Percentiles rank a stretch among this genome's conserved stretches.
These are phyloP conservation scores for Ensete ventricosum DNA, from an alignment of 176 grass and related monocot genomes.

Conservation along the genomic window DNA sequence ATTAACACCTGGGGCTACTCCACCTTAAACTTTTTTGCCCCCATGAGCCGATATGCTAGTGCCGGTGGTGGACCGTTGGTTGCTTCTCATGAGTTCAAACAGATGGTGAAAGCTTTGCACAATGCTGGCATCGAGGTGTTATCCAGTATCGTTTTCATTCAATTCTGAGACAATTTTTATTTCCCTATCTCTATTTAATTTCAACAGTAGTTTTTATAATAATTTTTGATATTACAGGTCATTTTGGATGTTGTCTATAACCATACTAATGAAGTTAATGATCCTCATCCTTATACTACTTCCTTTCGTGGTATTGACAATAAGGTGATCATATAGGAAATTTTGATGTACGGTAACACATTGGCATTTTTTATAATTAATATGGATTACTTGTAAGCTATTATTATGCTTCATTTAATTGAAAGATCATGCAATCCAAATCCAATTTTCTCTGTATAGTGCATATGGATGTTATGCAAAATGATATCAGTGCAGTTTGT, in stretches of 20 bases:
- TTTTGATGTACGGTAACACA: too few relatives aligned
- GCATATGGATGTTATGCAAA: too few relatives aligned
- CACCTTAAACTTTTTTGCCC: constrained; percentile 98
- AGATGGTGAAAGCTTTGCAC: constrained; percentile 95
- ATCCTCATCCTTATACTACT: constrained; percentile 66
- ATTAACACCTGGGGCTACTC: constrained; percentile 99
- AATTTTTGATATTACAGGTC: constrained; percentile 39
- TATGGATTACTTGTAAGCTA: neutral
- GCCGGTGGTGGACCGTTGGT: constrained; percentile 70
- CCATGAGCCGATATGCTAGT: constrained; percentile 98
- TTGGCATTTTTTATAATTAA: neutral
- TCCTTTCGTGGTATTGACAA: constrained; percentile 98
- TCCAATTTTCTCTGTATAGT: too few relatives aligned
- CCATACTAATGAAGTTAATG: constrained; percentile 95
- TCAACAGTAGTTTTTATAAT: constrained; percentile 2
- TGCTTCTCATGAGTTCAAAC: constrained; percentile 85
- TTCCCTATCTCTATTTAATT: constrained; percentile 4
- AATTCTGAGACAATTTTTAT: neutral
- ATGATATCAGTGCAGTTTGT: too few relatives aligned
- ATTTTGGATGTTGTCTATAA: constrained; percentile 99
- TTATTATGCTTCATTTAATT: neutral
- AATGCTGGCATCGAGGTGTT: constrained; percentile 92
- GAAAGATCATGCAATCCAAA: too few relatives aligned
- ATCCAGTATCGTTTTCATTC: neutral
- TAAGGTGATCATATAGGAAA: constrained; percentile 34